These are phyloP conservation scores for Pascua sp. DNA, from an alignment of 1,284 basidiomycete species.

Conservation along the genomic window DNA sequence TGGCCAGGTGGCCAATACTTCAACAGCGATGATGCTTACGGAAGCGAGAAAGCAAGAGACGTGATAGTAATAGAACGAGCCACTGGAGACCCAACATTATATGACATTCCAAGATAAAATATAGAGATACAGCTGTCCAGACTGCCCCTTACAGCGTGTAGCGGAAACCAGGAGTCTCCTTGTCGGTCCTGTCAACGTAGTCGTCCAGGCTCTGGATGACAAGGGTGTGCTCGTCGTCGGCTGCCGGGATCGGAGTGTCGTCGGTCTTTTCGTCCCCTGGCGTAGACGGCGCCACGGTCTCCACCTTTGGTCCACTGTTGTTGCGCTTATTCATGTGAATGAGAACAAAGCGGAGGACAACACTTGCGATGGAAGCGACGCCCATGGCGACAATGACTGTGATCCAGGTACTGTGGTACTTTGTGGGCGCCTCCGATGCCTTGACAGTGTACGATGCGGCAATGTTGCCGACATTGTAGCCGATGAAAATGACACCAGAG, in stretches of 20 bases:
- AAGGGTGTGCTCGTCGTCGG: conserved; percentile 1
- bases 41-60: too few relatives aligned
- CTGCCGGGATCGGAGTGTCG: background rate
- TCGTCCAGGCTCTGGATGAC: conserved; percentile 10
- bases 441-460: conserved; percentile 45
- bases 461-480: conserved; percentile 50
- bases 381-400: conserved; percentile 50
- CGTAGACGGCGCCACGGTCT: background rate
- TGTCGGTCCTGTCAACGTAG: conserved; percentile 36
- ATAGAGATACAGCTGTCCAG: too few relatives aligned
- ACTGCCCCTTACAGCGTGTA: conserved; percentile 24
- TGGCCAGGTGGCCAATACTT: too few relatives aligned
- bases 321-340: conserved; percentile 42
- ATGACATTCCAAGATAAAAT: too few relatives aligned
- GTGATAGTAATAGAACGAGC: too few relatives aligned
- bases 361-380: conserved; percentile 31
- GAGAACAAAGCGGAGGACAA: conserved; percentile 41
- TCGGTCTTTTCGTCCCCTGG: background rate
- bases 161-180: conserved; percentile 33
- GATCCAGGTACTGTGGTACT: conserved; percentile 54
- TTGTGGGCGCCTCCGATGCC: conserved; percentile 37
- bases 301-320: conserved; percentile 11
- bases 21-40: too few relatives aligned
- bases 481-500: conserved; percentile 49
- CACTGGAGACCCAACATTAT: too few relatives aligned